A percentile compares a stretch with the other conserved stretches of the same genome.
Conservation (phyloP, 1,139 yeast genomes). For the Pichia sp. region DNA sequence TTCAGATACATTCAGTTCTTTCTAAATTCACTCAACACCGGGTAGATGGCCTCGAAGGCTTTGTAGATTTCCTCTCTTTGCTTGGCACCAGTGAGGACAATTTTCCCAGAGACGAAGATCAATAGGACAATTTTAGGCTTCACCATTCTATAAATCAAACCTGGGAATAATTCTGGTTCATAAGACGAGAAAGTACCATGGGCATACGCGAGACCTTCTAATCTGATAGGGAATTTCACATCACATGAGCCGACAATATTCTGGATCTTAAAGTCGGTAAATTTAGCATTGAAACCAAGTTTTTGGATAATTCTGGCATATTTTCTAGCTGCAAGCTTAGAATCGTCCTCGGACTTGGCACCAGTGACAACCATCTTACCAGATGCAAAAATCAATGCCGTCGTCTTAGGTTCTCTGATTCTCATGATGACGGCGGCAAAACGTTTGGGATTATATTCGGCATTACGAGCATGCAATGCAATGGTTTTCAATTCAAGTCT, state of each 20-base stretch:
- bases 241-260: slow-evolving; percentile 99
- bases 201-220: slow-evolving; percentile 95
- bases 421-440: slow-evolving; percentile 99
- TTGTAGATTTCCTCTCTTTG: slow-evolving; percentile 98
- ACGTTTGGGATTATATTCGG: slow-evolving; percentile 97
- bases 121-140: slow-evolving; percentile 94
- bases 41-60: slow-evolving; percentile 96
- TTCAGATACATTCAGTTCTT: slow-evolving; percentile 42
- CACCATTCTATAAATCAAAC: slow-evolving; percentile 98
- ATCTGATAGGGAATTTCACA: slow-evolving; percentile 93
- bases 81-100: slow-evolving; percentile 97
- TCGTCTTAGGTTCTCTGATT: slow-evolving; percentile 97
- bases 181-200: slow-evolving; percentile 99
- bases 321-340: slow-evolving; percentile 93
- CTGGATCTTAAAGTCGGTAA: slow-evolving; percentile 95
- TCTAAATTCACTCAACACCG: slow-evolving; percentile 96
- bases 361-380: slow-evolving; percentile 99
- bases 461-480: slow-evolving; percentile 98
- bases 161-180: slow-evolving; percentile 98
- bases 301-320: slow-evolving; percentile 98
- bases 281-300: slow-evolving; percentile 92
- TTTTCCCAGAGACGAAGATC: slow-evolving; percentile 95
- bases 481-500: slow-evolving; percentile 93
- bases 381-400: slow-evolving; percentile 95
- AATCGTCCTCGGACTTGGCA: slow-evolving; percentile 97